Percentiles rank a stretch among this genome's conserved stretches.
These are phyloP conservation scores for Fonsecaea multimorphosa DNA, from an alignment of 2,329 filamentous ascomycete species.

Conservation along the genomic window DNA sequence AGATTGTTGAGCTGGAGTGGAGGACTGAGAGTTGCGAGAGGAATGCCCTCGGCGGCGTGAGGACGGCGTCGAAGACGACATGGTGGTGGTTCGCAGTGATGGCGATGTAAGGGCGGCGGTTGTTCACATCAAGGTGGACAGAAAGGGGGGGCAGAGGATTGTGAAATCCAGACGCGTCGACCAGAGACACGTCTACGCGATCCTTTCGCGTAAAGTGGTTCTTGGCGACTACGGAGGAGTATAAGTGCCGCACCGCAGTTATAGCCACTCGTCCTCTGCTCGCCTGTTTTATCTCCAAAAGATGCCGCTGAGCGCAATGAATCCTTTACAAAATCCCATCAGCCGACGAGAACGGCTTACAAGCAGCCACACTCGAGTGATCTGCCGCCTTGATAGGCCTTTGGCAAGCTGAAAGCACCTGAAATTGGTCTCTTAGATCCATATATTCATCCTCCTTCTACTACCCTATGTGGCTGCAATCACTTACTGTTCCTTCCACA, in stretches of 20 bases:
- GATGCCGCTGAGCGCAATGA: background rate
- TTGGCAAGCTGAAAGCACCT: no score
- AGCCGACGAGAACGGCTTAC: background rate
- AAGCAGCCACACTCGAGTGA: no score
- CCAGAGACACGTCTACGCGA: background rate
- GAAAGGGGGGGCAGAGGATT: background rate
- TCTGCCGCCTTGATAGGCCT: no score
- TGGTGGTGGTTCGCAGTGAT: background rate
- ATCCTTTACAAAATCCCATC: background rate
- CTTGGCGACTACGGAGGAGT: background rate
- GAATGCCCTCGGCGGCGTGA: constrained; percentile 51
- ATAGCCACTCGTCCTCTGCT: no score
- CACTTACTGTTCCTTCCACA: no score
- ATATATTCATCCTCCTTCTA: no score
- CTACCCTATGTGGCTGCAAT: no score
- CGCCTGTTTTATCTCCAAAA: no score
- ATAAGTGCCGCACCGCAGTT: background rate
- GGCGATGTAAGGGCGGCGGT: background rate
- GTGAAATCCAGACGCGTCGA: constrained; percentile 13
- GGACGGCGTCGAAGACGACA: constrained; percentile 49
- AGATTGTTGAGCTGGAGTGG: constrained; percentile 47
- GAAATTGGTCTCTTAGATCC: no score
- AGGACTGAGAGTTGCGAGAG: constrained; percentile 48
- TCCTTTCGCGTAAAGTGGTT: constrained; percentile 21
- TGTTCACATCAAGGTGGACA: background rate